Evolutionary conservation across 257 asterid genomes (phyloP).

Genomic region (Solanum peruvianum): DNA sequence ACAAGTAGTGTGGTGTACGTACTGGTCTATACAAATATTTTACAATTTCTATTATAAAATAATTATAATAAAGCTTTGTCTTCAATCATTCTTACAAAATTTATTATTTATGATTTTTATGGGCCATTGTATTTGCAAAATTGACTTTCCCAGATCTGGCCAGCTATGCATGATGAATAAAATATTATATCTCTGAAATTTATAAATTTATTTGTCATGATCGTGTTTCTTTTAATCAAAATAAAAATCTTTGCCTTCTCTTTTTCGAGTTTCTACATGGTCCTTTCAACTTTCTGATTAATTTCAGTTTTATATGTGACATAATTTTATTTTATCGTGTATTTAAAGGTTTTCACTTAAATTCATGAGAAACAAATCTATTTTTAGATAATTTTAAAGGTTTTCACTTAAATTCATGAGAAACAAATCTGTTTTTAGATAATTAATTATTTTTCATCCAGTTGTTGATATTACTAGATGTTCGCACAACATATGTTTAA

Average conservation of each 20-base stretch:
- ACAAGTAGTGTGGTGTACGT: background rate
- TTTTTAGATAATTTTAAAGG: background rate
- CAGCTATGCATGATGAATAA: background rate
- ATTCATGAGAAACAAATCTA: too few relatives aligned
- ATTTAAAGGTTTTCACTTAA: too few relatives aligned
- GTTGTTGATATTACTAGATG: too few relatives aligned
- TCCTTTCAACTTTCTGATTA: background rate
- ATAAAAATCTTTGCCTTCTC: background rate
- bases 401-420: too few relatives aligned
- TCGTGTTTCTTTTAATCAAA: background rate
- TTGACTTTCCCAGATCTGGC: background rate
- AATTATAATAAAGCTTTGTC: background rate
- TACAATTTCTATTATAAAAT: background rate
- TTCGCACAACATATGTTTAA: too few relatives aligned
- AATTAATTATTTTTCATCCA: too few relatives aligned
- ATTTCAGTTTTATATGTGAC: background rate
- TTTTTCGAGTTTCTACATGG: background rate
- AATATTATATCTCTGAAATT: background rate
- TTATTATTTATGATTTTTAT: background rate
- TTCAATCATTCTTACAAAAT: background rate
- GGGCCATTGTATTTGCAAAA: background rate
- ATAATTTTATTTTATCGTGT: background rate
- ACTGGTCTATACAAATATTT: background rate
- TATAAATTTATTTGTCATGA: background rate
- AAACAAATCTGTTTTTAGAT: background rate